Evolutionary conservation across 2,329 filamentous ascomycete genomes (phyloP).

Genomic region (Ceratocystis lukuohia): DNA sequence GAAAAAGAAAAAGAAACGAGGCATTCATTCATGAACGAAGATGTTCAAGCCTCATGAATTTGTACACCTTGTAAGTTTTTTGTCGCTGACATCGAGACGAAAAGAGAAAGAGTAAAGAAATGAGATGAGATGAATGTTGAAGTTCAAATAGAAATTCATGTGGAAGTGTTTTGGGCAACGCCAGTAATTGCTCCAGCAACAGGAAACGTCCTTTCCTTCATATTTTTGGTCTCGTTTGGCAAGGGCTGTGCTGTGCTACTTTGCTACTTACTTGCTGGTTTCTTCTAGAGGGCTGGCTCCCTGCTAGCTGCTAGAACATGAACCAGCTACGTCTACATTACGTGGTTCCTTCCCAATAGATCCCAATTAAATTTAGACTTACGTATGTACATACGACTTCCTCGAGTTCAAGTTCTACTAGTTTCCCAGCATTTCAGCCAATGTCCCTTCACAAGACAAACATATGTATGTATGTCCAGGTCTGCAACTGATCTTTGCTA

Average conservation of each 20-base stretch:
- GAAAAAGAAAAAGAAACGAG: neutral
- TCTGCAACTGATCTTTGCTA: neutral
- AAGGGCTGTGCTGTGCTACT: neutral
- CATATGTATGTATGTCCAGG: neutral
- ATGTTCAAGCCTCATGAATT: neutral
- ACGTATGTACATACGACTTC: neutral
- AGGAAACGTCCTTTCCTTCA: neutral
- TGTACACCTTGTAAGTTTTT: neutral
- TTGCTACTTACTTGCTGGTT: neutral
- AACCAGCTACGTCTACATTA: neutral
- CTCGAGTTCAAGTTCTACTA: no score
- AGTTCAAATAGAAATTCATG: no score
- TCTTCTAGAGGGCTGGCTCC: neutral
- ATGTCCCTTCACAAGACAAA: neutral
- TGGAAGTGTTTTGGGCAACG: neutral
- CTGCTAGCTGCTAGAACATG: neutral
- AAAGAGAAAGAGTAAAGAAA: neutral
- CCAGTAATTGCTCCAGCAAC: neutral
- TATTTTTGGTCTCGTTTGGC: neutral
- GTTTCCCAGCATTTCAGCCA: no score
- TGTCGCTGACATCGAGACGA: neutral
- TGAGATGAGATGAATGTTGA: neutral
- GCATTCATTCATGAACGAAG: neutral
- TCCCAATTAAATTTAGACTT: neutral
- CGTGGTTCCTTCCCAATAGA: neutral